phyloP scores from a whole-genome alignment of 2,329 filamentous ascomycete genomes.

The Xylariaceae sp. region DNA sequence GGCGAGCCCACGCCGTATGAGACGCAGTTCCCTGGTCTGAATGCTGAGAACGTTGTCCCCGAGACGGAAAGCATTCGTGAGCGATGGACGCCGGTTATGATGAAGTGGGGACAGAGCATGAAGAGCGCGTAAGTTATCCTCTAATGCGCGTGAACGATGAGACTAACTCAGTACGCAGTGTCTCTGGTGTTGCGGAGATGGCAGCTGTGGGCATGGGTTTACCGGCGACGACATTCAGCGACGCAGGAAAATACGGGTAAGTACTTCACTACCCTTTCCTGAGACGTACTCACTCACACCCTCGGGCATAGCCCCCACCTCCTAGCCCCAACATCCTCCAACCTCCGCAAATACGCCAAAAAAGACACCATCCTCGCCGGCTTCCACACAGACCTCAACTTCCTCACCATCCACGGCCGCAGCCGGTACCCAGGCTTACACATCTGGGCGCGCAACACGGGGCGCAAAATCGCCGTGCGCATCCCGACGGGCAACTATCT shows the following conservation, averaged over 20 bases:
- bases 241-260: slow-evolving; percentile 52
- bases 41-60: slow-evolving; percentile 51
- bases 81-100: slow-evolving; percentile 51
- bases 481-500: slow-evolving; percentile 55
- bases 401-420: slow-evolving; percentile 59
- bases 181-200: slow-evolving; percentile 55
- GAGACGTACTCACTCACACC: background rate
- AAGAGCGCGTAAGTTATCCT: slow-evolving; percentile 47
- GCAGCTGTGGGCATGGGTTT: slow-evolving; percentile 52
- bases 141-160: background rate
- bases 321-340: slow-evolving; percentile 55
- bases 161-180: slow-evolving; percentile 23
- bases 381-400: slow-evolving; percentile 61
- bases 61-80: slow-evolving; percentile 43
- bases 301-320: slow-evolving; percentile 54
- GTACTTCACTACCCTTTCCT: too few relatives aligned
- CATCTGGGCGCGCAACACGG: slow-evolving; percentile 60
- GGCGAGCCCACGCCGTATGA: slow-evolving; percentile 48
- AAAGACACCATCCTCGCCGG: slow-evolving; percentile 56
- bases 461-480: slow-evolving; percentile 51
- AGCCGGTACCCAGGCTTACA: slow-evolving; percentile 57
- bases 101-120: slow-evolving; percentile 55
- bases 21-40: slow-evolving; percentile 51
- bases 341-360: slow-evolving; percentile 48
- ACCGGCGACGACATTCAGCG: slow-evolving; percentile 47